phyloP scores from a whole-genome alignment of 768 basidiomycete species.

The Mycena galericulata region DNA sequence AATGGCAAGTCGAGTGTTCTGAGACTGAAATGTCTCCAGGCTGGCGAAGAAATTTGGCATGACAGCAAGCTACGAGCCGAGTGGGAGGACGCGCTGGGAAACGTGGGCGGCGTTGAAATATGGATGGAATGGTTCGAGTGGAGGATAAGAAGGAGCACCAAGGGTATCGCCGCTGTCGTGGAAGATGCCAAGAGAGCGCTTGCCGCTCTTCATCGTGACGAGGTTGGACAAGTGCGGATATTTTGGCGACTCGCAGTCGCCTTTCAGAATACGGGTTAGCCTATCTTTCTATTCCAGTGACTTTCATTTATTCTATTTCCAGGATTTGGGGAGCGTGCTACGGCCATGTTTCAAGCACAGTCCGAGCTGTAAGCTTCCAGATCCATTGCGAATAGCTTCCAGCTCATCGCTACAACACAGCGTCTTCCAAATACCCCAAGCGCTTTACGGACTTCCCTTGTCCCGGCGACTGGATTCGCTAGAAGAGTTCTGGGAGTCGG shows the following conservation, averaged over 20 bases:
- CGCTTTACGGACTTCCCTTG: constrained; percentile 57
- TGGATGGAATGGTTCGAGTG: constrained; percentile 89
- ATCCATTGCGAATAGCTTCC: not conserved
- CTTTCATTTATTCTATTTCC: constrained; percentile 29
- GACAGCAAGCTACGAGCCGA: constrained; percentile 65
- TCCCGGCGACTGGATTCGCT: constrained; percentile 65
- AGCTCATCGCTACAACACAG: constrained; percentile 54
- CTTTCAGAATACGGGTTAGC: constrained; percentile 74
- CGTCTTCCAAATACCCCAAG: constrained; percentile 66
- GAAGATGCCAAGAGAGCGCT: constrained; percentile 64
- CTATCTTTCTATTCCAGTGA: not conserved
- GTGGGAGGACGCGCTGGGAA: constrained; percentile 75
- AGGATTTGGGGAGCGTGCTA: constrained; percentile 83
- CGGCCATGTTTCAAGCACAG: constrained; percentile 86
- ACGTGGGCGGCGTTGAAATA: constrained; percentile 63
- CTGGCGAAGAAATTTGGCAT: constrained; percentile 81
- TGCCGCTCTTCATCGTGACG: constrained; percentile 58
- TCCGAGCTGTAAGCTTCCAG: constrained; percentile 75
- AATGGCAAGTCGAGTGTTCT: constrained; percentile 64
- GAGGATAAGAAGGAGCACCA: constrained; percentile 63
- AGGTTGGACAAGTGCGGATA: constrained; percentile 66
- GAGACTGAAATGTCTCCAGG: constrained; percentile 72
- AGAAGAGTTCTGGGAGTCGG: constrained; percentile 90
- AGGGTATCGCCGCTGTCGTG: constrained; percentile 65
- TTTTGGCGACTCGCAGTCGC: constrained; percentile 79